Percentiles rank a stretch among this genome's conserved stretches.
These are phyloP conservation scores for Pleurotus pulmonarius DNA, from an alignment of 768 basidiomycete species.

Conservation along the genomic window DNA sequence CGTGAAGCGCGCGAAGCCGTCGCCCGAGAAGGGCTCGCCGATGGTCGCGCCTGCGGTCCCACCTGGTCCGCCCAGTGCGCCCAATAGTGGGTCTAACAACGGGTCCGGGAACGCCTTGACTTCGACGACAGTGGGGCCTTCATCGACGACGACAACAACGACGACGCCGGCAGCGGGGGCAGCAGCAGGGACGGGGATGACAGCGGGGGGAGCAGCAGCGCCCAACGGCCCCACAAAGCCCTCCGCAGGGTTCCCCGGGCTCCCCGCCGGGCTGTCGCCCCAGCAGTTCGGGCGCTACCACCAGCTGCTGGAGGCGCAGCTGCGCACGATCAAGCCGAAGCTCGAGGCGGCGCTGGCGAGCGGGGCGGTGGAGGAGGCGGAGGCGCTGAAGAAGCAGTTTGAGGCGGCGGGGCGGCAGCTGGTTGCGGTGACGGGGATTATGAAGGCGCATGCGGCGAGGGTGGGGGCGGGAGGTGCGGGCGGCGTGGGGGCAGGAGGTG, in stretches of 20 bases:
- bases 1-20: neutral
- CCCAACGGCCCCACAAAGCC: conserved; percentile 10
- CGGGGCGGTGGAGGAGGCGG: conserved; percentile 15
- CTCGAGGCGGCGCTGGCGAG: conserved; percentile 13
- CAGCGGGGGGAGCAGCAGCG: conserved; percentile 10
- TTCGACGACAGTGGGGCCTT: conserved; percentile 10
- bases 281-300: neutral
- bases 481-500: no score
- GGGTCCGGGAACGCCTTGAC: conserved; percentile 17
- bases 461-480: no score
- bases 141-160: conserved; percentile 6
- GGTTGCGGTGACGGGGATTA: neutral
- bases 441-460: neutral
- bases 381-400: conserved; percentile 13
- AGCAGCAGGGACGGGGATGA: conserved; percentile 14
- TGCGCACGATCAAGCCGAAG: conserved; percentile 11
- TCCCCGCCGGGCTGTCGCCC: neutral
- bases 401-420: conserved; percentile 5
- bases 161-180: conserved; percentile 16
- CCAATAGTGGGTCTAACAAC: neutral
- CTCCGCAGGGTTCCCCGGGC: conserved; percentile 11
- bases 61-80: neutral
- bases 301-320: conserved; percentile 3
- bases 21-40: neutral
- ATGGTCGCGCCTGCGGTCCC: neutral